Base-by-base conservation (phyloP, 345 rosid species). In the Populus nigra region DNA sequence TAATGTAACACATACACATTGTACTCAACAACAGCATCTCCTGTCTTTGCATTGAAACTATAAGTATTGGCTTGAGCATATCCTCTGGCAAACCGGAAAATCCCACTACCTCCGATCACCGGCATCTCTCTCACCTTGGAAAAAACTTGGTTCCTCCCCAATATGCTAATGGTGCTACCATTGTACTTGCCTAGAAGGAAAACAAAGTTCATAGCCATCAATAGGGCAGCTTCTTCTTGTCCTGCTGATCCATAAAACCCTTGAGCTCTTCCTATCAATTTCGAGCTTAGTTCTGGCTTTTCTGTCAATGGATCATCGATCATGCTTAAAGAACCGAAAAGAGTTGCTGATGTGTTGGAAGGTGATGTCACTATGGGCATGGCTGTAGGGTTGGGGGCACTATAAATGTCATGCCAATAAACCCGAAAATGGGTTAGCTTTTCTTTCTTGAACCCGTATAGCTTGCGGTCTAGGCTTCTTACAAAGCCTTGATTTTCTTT, bases 381-480 rank as follows among this genome's bases (percentile, higher is more conserved):
- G 39, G 91, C 87, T 3, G 87, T 82, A 22, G 92, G 89, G 80
- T 90, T 84, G 10, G 73, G 66, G n/a, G 92, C 93, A 29, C 85
- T 84, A 22, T 69, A 20, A 41, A 83, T 62, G 86, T 94, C 97
- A 41, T 94, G 98, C 93, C 92, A 93, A 68, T 87, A 90, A 11
- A 90, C 67, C 41, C 78, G 77, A 71, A 91, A 89, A 79, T 90
- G 94, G 76, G 86, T 89, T 15, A 90, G 85, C 85, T 90, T 93
- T 81, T 91, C 88, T 55, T 81, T 90, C 73, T 53, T 83, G 31
- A 81, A 76, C 9, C 72, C 66, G 4, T 29, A 22, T 12, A 43
- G 25, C 16, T 77, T 71, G 31, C 7, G 41, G 55, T 69, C 68
- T 7, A 39, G 47, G 31, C 29, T 27, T 77, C 38, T 25, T 3